Evolutionary conservation across 1,139 yeast genomes (phyloP), one percentile per base, ranked within the genome.

Genomic region (Lodderomyces oxycetoniae): DNA sequence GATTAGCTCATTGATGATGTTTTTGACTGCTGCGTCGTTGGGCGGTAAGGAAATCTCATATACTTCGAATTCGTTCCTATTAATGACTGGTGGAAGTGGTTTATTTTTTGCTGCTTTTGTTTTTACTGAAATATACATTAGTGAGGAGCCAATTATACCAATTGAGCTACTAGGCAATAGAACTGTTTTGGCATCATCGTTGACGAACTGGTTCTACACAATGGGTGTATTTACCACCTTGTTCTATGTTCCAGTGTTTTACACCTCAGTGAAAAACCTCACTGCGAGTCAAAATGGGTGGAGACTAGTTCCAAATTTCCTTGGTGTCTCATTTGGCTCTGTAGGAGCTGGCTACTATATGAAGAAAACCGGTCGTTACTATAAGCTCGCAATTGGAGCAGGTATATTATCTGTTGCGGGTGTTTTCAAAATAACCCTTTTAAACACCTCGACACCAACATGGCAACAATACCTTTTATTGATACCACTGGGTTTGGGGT

Each of bases 101-200:
- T 24, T 52, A 0, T 46, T 62, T 4, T 47, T 67, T 16, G 42
- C 32, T 2, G 45, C 46, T 1, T 70, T 78, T 41, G 65, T 74
- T 31, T 67, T 68, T 39, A 65, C 74, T 24, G 94, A 85, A 51
- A 45, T 64, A 17, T 55, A 64, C 31, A 62, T 74, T 17, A 76
- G 87, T 1, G 59, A 57, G 4, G 87, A 81, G 49, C 93, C 94
- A 3, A 78, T 82, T 22, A 61, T 80, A 36, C 91, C 89, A 2
- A 55, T 81, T 27, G 59, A 61, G 13, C 64, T 81, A 42, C 53
- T 82, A 48, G 53, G 60, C 6, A 69, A 76, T 36, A 65, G 81
- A 43, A 77, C 87, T 1, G 74, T 82, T 5, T 53, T 77, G 33
- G 74, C 83, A 9, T 77, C 85, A 1, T 76, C 87, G 4, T 61